Evolutionary conservation across 495 filamentous ascomycete genomes (phyloP), one percentile per base, ranked within the genome.

Genomic region (Polyplosphaeria fusca): DNA sequence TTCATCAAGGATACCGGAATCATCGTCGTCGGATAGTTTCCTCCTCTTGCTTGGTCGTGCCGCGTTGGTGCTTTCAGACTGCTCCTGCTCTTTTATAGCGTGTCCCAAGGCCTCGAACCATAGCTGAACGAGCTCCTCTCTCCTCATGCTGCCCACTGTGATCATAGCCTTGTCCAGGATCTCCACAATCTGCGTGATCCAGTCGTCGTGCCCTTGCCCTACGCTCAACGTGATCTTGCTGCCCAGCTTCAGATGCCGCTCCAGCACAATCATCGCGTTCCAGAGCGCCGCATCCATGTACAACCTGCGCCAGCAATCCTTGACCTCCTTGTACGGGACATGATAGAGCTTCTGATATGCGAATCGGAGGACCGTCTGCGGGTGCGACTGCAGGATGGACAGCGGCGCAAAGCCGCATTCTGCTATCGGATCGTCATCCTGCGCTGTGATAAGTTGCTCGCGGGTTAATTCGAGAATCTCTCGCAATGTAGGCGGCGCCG

Each of bases 81-180:
- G 41, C 12, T 13, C 40, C 13, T 28, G 5, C 51, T 16, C 9
- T 7, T 35, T 35, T 7, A 65, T 24, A 22, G 71, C 63, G 2
- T 61, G 50, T 25, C 75, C 70, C 23, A 86, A 67, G 16, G 76
- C 57, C 0, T 68, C 65, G 13, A 89, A 64, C 0, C 83, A 66
- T 28, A 60, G 52, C 46, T 87, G 78, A 43, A 92, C 77, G 65
- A 82, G 75, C n/a, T 63, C 68, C 53, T 79, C 79, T n/a, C 86
- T 80, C 2, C 78, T 68, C 2, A 83, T 82, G 0, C 82, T 87
- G 0, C 91, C 93, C 20, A 89, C 79, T 68, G 95, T 83, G 43
- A 95, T 92, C 43, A 93, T 64, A 0, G 88, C 86, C 67, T 84
- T 84, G 60, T 98, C 93, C 0, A 95, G 77, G 2, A 75, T 70